These are phyloP conservation scores for Rosellinia necatrix DNA, from an alignment of 2,329 filamentous ascomycete species.

Conservation along the genomic window DNA sequence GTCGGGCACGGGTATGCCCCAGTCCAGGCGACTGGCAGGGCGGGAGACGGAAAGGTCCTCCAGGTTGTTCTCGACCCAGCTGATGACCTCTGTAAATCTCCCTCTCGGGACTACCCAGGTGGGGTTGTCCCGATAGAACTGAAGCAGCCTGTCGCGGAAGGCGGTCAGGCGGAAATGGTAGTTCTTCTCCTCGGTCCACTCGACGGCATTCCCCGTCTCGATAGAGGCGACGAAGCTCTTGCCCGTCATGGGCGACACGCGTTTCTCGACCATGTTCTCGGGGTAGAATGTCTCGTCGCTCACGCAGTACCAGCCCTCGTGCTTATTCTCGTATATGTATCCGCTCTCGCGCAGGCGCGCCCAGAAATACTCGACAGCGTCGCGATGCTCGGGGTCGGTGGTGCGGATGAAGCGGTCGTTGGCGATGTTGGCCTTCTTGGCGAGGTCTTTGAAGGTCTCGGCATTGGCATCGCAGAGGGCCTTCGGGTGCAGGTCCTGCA, in stretches of 20 bases:
- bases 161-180: conserved; percentile 93
- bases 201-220: conserved; percentile 90
- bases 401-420: conserved; percentile 92
- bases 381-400: conserved; percentile 79
- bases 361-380: conserved; percentile 91
- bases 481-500: conserved; percentile 73
- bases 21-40: conserved; percentile 74
- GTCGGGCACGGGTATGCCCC: conserved; percentile 88
- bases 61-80: conserved; percentile 76
- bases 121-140: conserved; percentile 79
- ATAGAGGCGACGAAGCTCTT: conserved; percentile 79
- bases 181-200: conserved; percentile 91
- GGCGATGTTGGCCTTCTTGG: conserved; percentile 68
- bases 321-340: conserved; percentile 82
- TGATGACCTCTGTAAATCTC: conserved; percentile 78
- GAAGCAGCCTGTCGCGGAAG: conserved; percentile 76
- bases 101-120: conserved; percentile 73
- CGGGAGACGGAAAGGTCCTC: conserved; percentile 89
- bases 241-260: conserved; percentile 79
- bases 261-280: conserved; percentile 71
- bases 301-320: conserved; percentile 95
- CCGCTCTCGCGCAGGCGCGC: conserved; percentile 73
- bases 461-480: conserved; percentile 88
- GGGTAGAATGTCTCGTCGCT: conserved; percentile 98
- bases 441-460: conserved; percentile 77